Base-by-base conservation (phyloP, 2,329 filamentous ascomycete genomes). In the Fusarium sp. region DNA sequence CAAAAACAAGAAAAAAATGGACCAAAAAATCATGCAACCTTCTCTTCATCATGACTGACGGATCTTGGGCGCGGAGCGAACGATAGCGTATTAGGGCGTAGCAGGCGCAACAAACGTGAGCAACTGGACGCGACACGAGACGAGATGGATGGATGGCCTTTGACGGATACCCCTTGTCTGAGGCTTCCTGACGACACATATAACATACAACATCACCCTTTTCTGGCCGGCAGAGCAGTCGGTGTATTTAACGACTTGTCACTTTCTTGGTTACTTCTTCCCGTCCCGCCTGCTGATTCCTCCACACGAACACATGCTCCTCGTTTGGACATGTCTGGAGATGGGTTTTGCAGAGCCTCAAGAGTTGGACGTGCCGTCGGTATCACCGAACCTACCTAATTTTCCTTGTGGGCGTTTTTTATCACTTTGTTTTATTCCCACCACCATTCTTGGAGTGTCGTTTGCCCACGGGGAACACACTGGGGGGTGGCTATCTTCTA, bases 161-260 rank as follows among this genome's bases (percentile, higher is more conserved):
- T 70, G 63, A 74, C 43, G 62, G 68, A 75, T 73, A 66, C 68
- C 72, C 66, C 66, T 55, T 70, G 62, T 67, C 65, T 58, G 46
- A 59, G 58, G 46, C 57, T 59, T 56, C 58, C 51, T 62, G 53
- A 66, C 57, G 68, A 66, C 68, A 66, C 18, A 23, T 23, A 23
- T 23, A 23, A 62, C 47, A 60, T 52, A 23, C 18, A 23, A 23
- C 18, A 23, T 4, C 18, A 66, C 52, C 52, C 43, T 37, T 46
- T 70, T 51, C 40, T 58, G 57, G 53, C 60, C 30, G 41, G 43
- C 53, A 43, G 52, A 31, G 31, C 51, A 11, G 55, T 40, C 48
- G 51, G 27, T 66, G 46, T 54, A 54, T 50, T 63, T 70, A 60
- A 72, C 68, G 68, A 70, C 65, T 58, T 69, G 34, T 66, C 47